Base-by-base conservation (phyloP, 345 rosid species). In the Psidium friedrichsthalianum region DNA sequence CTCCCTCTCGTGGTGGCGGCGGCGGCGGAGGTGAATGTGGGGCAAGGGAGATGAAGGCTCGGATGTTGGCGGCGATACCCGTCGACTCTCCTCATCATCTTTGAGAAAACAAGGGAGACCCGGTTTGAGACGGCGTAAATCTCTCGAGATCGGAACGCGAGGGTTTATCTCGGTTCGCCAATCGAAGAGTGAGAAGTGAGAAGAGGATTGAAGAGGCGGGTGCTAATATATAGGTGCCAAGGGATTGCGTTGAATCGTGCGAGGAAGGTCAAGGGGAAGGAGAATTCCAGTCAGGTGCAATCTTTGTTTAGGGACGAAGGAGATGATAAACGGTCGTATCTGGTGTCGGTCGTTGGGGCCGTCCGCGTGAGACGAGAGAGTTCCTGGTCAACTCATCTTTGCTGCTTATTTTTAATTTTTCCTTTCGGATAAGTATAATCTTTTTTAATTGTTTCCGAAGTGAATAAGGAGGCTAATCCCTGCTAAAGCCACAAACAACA, bases 21-120 rank as follows among this genome's bases (percentile, higher is more conserved):
- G 89, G 84, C 85, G 89, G 56, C 86, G 90, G 55, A 85, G 64
- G 86, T 90, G 88, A 15, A 90, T 86, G 32, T 87, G 83, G 87
- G 93, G 93, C 51, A 93, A 87, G 80, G 91, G 59, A 92, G 90
- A 80, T 88, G 74, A 36, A 69, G 42, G 80, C 80, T 11, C 8
- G 6, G 13, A 69, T 40, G 56, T 11, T 80, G 56, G 44, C 44
- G 64, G 64, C 36, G 47, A 56, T 87, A 64, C 25, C 90, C 86
- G 13, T 88, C 89, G 82, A 89, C 92, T 21, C 80, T 18, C 25
- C 24, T 69, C 47, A 18, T 22, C 47, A 69, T 8, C 80, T 18
- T 18, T 32, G 44, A 3, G 2, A 36, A 69, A 51, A 51, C 12
- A 36, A 36, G 47, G 24, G 80, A 18, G 36, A 36, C 47, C 80